Evolutionary conservation across 495 filamentous ascomycete genomes (phyloP).

Genomic region (Staphylotrichum longicolle): DNA sequence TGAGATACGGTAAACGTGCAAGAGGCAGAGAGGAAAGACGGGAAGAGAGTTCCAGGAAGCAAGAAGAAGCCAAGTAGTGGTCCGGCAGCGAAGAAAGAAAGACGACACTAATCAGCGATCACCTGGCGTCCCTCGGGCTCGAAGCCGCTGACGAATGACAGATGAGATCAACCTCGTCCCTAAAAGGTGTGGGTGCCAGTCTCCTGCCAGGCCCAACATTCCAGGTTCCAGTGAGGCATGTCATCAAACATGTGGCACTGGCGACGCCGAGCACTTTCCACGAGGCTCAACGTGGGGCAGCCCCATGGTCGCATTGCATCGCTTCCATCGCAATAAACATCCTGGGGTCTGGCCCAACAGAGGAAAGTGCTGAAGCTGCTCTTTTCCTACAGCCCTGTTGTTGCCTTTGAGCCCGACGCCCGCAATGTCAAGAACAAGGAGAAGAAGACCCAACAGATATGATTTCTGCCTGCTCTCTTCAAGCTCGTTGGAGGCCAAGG

Average conservation of each 20-base stretch:
- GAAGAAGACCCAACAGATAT: too few relatives aligned
- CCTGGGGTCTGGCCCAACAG: too few relatives aligned
- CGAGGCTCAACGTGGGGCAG: conserved; percentile 15
- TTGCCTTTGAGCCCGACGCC: too few relatives aligned
- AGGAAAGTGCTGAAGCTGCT: too few relatives aligned
- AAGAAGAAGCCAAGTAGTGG: not conserved
- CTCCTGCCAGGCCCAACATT: not conserved
- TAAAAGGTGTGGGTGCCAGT: not conserved
- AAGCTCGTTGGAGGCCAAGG: too few relatives aligned
- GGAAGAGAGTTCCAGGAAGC: not conserved
- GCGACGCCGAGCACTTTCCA: conserved; percentile 2
- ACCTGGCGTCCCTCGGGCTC: conserved; percentile 10
- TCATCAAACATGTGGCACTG: conserved; percentile 9
- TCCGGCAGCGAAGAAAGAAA: not conserved
- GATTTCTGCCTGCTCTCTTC: too few relatives aligned
- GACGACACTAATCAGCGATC: conserved; percentile 8
- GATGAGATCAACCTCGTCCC: not conserved
- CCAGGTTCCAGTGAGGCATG: not conserved
- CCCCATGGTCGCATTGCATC: not conserved
- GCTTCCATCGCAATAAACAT: too few relatives aligned
- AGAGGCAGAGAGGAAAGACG: not conserved
- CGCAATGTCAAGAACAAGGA: too few relatives aligned
- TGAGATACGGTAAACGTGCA: too few relatives aligned
- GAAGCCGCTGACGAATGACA: conserved; percentile 8
- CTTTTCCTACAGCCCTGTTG: too few relatives aligned